Percentiles rank a stretch among this genome's conserved stretches.
phyloP scores from a whole-genome alignment of 257 asterid genomes.

The Penstemon barbatus region DNA sequence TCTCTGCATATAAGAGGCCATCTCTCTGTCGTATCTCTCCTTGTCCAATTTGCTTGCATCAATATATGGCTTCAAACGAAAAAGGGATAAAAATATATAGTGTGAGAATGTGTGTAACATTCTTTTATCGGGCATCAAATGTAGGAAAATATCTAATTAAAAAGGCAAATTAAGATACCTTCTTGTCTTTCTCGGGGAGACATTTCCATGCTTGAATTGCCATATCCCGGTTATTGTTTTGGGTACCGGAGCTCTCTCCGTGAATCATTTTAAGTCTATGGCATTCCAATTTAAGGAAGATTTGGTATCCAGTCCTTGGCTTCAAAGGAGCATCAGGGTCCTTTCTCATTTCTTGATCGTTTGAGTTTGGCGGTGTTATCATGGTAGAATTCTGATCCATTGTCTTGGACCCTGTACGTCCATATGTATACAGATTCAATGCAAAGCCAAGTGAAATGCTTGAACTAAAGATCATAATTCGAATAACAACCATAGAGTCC shows the following conservation, averaged over 20 bases:
- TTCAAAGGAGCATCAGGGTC: constrained; percentile 44
- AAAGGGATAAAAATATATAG: not conserved
- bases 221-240: constrained; percentile 42
- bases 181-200: constrained; percentile 48
- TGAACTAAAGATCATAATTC: not conserved
- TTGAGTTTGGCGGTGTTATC: constrained; percentile 17
- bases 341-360: constrained; percentile 26
- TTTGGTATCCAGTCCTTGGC: constrained; percentile 58
- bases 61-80: constrained; percentile 51
- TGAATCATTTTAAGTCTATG: constrained; percentile 40
- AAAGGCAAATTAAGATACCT: constrained; percentile 37
- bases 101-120: not conserved
- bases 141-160: not conserved
- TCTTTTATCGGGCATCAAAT: not conserved
- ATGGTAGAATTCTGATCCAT: constrained; percentile 28
- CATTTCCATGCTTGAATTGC: constrained; percentile 54
- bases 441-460: not conserved
- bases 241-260: constrained; percentile 39
- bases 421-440: not conserved
- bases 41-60: constrained; percentile 67
- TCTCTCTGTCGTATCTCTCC: constrained; percentile 56
- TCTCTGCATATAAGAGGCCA: constrained; percentile 37
- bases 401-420: constrained; percentile 38
- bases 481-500: not conserved
- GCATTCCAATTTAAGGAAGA: constrained; percentile 58